phyloP scores from a whole-genome alignment of 2,329 filamentous ascomycete genomes.

The Penicillium sp. region DNA sequence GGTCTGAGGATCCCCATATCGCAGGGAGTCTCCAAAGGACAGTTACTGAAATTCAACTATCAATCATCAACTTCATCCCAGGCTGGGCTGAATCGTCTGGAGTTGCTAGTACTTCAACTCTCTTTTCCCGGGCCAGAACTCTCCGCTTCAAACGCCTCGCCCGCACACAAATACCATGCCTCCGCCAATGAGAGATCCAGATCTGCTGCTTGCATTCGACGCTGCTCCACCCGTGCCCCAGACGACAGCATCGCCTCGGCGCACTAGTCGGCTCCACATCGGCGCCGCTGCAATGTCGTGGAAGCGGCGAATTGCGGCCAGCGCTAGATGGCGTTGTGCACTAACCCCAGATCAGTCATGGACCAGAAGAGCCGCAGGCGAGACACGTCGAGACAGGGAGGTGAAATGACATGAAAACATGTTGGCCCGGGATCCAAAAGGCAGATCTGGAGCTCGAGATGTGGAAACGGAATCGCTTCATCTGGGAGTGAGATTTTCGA shows the following conservation, averaged over 20 bases:
- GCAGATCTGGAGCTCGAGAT: constrained; percentile 39
- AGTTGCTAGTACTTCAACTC: no score
- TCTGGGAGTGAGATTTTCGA: constrained; percentile 63
- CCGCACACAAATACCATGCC: constrained; percentile 61
- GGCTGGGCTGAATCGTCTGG: no score
- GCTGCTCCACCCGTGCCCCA: constrained; percentile 38
- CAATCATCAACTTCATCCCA: no score
- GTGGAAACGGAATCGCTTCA: constrained; percentile 63
- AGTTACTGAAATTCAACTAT: no score
- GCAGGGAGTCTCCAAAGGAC: no score
- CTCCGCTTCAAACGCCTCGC: constrained; percentile 49
- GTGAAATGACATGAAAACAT: constrained; percentile 72
- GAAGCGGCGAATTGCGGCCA: no score
- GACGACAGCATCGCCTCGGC: no score
- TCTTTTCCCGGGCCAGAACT: constrained; percentile 54
- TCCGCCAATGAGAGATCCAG: constrained; percentile 38
- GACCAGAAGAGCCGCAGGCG: constrained; percentile 66
- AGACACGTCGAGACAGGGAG: constrained; percentile 50
- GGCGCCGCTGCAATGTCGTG: no score
- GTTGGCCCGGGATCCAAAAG: constrained; percentile 69
- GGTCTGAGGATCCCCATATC: no score
- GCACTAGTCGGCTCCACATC: no score
- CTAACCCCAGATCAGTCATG: constrained; percentile 63
- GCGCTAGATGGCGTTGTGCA: constrained; percentile 49
- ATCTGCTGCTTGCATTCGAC: constrained; percentile 52